A percentile compares a stretch with the other conserved stretches of the same genome.
These are phyloP conservation scores for Micromonas pusilla DNA, from an alignment of 139 green algal genomes.

Conservation along the genomic window DNA sequence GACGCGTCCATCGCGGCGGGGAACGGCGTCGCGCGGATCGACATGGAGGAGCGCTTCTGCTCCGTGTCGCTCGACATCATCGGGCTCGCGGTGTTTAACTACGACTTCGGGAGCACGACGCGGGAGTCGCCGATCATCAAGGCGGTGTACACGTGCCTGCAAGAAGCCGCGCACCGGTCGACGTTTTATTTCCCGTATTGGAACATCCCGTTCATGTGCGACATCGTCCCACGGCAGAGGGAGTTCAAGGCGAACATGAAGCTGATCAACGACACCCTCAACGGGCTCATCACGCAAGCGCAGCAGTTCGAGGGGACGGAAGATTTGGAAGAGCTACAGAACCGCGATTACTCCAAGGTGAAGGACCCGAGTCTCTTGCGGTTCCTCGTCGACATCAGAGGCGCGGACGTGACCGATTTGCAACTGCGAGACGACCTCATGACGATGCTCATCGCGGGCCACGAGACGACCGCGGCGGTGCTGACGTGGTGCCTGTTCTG, in stretches of 20 bases:
- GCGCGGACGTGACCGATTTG: conserved; percentile 60
- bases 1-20: conserved; percentile 34
- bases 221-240: conserved; percentile 61
- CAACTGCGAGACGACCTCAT: conserved; percentile 95
- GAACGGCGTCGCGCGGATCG: conserved; percentile 37
- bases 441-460: conserved; percentile 82
- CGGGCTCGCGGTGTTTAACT: conserved; percentile 97
- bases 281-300: conserved; percentile 74
- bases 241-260: conserved; percentile 83
- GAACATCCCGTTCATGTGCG: conserved; percentile 61
- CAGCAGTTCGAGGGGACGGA: conserved; percentile 49
- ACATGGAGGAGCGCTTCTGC: conserved; percentile 97
- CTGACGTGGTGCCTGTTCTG: conserved; percentile 58
- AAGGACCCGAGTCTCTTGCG: conserved; percentile 86
- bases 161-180: conserved; percentile 94
- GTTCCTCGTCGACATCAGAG: conserved; percentile 96
- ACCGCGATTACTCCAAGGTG: conserved; percentile 59
- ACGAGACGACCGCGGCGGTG: conserved; percentile 93
- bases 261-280: conserved; percentile 63
- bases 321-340: conserved; percentile 46
- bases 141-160: conserved; percentile 93
- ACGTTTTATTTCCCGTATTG: conserved; percentile 99
- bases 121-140: conserved; percentile 91
- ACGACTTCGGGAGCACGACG: conserved; percentile 91
- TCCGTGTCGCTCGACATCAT: conserved; percentile 97